These are phyloP conservation scores for Monosporascus cannonballus DNA, from an alignment of 2,329 filamentous ascomycete species.

Conservation along the genomic window DNA sequence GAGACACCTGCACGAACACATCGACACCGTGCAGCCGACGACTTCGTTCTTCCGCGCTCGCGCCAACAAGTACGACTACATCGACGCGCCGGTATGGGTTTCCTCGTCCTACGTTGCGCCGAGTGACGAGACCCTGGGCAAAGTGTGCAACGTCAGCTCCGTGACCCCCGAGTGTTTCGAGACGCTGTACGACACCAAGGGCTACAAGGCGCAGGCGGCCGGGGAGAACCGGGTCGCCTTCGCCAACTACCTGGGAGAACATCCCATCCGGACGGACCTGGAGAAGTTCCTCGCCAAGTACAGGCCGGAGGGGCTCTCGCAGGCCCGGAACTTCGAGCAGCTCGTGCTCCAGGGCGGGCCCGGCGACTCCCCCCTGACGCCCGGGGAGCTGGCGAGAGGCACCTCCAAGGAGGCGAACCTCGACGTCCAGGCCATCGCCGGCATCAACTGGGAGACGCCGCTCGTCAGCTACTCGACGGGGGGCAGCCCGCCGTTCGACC, in stretches of 20 bases:
- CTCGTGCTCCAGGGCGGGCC: constrained; percentile 27
- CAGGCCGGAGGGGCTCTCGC: constrained; percentile 28
- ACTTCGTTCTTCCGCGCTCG: constrained; percentile 48
- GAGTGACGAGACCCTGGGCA: constrained; percentile 21
- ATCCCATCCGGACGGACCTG: constrained; percentile 39
- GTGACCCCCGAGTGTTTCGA: constrained; percentile 48
- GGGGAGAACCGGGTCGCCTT: constrained; percentile 38
- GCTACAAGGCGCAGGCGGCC: constrained; percentile 39
- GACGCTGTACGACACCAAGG: constrained; percentile 47
- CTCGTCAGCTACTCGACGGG: constrained; percentile 27
- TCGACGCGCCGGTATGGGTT: constrained; percentile 23
- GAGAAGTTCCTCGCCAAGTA: constrained; percentile 30
- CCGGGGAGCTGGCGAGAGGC: constrained; percentile 13
- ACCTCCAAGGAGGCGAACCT: constrained; percentile 24
- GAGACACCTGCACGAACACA: constrained; percentile 47
- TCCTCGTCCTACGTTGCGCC: constrained; percentile 23
- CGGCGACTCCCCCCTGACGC: constrained; percentile 20
- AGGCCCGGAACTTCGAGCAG: constrained; percentile 27
- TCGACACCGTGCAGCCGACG: constrained; percentile 55
- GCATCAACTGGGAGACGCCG: constrained; percentile 23
- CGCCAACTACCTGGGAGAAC: constrained; percentile 40
- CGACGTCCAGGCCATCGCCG: constrained; percentile 25
- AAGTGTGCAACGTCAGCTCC: constrained; percentile 41
- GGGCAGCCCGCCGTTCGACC: constrained; percentile 25
- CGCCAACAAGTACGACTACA: constrained; percentile 22